A percentile compares a stretch with the other conserved stretches of the same genome.
Evolutionary conservation across 2,329 filamentous ascomycete species (phyloP).

Genomic region (Colletotrichum siamense): DNA sequence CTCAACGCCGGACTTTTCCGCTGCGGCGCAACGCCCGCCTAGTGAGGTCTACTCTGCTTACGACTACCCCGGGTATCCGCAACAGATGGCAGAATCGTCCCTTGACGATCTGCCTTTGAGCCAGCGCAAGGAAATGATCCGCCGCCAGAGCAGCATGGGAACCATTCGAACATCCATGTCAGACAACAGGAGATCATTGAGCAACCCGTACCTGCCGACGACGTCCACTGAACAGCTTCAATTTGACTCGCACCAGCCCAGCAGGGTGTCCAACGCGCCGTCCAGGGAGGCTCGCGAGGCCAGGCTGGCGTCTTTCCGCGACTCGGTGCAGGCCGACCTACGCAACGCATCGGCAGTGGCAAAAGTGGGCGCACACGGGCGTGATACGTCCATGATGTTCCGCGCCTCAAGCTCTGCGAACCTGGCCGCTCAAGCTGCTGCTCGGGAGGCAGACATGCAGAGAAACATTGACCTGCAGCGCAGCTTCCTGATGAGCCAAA

Average conservation of each 20-base stretch:
- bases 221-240: slow-evolving; percentile 34
- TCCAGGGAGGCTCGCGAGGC: slow-evolving; percentile 56
- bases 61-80: slow-evolving; percentile 36
- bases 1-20: slow-evolving; percentile 30
- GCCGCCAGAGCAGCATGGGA: slow-evolving; percentile 46
- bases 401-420: slow-evolving; percentile 32
- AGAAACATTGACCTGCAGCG: slow-evolving; percentile 60
- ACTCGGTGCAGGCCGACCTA: slow-evolving; percentile 69
- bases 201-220: neutral
- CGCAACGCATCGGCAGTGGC: slow-evolving; percentile 44
- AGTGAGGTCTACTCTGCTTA: slow-evolving; percentile 49
- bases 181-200: neutral
- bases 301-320: slow-evolving; percentile 71
- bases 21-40: slow-evolving; percentile 27
- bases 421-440: slow-evolving; percentile 22
- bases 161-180: slow-evolving; percentile 32
- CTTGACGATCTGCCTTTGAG: slow-evolving; percentile 76
- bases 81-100: neutral
- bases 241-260: slow-evolving; percentile 63
- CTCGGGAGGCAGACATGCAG: slow-evolving; percentile 46
- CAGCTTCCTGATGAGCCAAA: slow-evolving; percentile 63
- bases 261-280: slow-evolving; percentile 49
- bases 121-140: slow-evolving; percentile 68
- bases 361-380: slow-evolving; percentile 30
- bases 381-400: slow-evolving; percentile 42